A percentile compares a stretch with the other conserved stretches of the same genome.
Conservation (phyloP, 176 grass and related monocot species). For the Aegilops umbellulata region DNA sequence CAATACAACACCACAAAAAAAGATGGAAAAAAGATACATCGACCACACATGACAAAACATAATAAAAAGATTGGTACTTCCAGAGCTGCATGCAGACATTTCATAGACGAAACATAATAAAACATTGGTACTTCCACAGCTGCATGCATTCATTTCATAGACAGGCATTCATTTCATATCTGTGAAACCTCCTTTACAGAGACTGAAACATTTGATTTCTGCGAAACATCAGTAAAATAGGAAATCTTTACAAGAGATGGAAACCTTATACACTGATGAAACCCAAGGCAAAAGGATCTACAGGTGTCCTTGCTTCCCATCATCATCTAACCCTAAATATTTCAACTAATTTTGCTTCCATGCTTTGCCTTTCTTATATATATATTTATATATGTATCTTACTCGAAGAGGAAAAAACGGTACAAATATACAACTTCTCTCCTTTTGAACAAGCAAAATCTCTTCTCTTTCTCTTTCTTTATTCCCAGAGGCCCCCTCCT, state of each 20-base stretch:
- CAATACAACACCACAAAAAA: background rate
- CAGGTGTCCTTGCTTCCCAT: conserved; percentile 67
- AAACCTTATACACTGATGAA: conserved; percentile 57
- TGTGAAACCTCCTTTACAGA: conserved; percentile 16
- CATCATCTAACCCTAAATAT: conserved; percentile 63
- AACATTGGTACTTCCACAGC: background rate
- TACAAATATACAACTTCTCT: conserved; percentile 78
- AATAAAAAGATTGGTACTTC: too few relatives aligned
- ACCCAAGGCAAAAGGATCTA: conserved; percentile 77
- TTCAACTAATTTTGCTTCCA: conserved; percentile 39
- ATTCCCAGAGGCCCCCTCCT: conserved; percentile 69
- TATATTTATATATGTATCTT: conserved; percentile 9
- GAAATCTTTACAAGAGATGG: conserved; percentile 43
- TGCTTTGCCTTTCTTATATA: conserved; percentile 30
- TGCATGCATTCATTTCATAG: background rate
- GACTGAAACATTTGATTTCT: conserved; percentile 25
- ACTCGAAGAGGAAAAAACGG: conserved; percentile 28
- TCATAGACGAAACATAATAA: background rate
- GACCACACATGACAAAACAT: background rate
- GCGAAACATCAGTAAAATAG: conserved; percentile 32
- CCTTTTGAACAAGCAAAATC: conserved; percentile 51
- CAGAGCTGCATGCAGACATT: too few relatives aligned
- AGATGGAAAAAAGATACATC: background rate
- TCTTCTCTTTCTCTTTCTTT: conserved; percentile 61
- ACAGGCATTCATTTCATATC: conserved; percentile 23